Conservation (phyloP, 2,329 filamentous ascomycete genomes). For the Cytospora schulzeri region DNA sequence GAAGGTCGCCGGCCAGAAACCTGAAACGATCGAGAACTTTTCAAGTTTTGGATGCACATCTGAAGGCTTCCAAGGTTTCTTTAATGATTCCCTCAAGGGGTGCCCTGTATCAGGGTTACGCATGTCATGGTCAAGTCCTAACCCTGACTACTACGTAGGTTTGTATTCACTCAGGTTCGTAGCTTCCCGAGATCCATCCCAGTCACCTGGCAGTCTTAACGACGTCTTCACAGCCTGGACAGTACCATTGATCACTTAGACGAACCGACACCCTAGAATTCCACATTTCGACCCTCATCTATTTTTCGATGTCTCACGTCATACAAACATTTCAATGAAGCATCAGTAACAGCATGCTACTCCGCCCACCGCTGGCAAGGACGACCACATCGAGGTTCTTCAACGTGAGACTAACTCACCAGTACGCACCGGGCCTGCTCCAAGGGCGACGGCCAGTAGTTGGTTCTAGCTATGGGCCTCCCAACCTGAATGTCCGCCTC, state of each 20-base stretch:
- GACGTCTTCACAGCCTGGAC: neutral
- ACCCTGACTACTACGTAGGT: neutral
- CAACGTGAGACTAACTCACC: constrained; percentile 26
- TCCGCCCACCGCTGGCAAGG: constrained; percentile 16
- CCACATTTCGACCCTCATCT: neutral
- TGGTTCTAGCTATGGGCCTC: constrained; percentile 13
- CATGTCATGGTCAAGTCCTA: neutral
- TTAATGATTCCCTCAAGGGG: no score
- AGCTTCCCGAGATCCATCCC: no score
- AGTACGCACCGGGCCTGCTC: constrained; percentile 13
- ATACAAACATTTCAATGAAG: neutral
- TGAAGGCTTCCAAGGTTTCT: neutral
- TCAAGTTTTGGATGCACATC: no score
- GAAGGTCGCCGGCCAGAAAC: neutral
- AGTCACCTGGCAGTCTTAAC: neutral
- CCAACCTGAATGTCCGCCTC: constrained; percentile 16
- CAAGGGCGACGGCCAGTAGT: neutral
- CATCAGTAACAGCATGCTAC: constrained; percentile 21
- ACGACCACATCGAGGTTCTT: neutral
- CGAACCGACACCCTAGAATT: neutral
- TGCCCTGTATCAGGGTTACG: no score
- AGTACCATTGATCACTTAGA: no score
- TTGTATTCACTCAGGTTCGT: no score
- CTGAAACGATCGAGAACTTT: neutral
- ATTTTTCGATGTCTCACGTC: neutral